Base-by-base conservation (phyloP, 208 protist species). In the Acanthamoeba royreba region DNA sequence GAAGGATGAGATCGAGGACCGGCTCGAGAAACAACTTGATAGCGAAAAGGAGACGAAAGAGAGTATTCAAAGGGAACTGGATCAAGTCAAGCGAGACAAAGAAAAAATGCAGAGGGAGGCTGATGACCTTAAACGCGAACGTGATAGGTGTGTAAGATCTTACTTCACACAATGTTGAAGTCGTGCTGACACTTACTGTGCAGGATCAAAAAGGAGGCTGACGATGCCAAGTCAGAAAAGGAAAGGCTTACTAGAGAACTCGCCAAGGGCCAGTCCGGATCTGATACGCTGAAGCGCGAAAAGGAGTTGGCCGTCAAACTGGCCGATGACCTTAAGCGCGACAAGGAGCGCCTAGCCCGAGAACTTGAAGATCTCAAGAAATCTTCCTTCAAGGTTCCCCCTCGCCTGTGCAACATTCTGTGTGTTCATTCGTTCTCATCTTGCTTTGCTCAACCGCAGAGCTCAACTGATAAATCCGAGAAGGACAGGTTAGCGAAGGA, bases 171-270 rank as follows among this genome's bases (percentile, higher is more conserved):
- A 9, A 25, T 19, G 49, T 55, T 55, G 49, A 55, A 55, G 9
- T 55, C 49, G 19, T 55, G 13, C 9, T 25, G 49, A 9, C 49
- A 9, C 49, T 19, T 55, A n/a, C n/a, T 55, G 55, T 28, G 2
- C 61, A 81, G 69, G 38, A 47, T 81, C 69, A 81, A 81, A 25
- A 11, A 25, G 28, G 69, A 81, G 15, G 69, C 69, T 19, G 69
- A 81, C 69, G 69, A 81, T 47, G 69, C 69, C 69, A 81, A 81
- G 69, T 4, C 69, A 1, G 69, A 81, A n/a, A 81, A 81, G 69
- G 69, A 81, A 4, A 2, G 69, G 17, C 69, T 81, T 3, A 35
- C 38, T 42, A 81, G 47, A 42, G 69, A 81, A 19, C 17, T 47
- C 22, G 69, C 69, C 38, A 81, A 81, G 38, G 38, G 38, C 8